Evolutionary conservation across 73 alveolate genomes (phyloP).

Genomic region (Paramecium primaurelia): DNA sequence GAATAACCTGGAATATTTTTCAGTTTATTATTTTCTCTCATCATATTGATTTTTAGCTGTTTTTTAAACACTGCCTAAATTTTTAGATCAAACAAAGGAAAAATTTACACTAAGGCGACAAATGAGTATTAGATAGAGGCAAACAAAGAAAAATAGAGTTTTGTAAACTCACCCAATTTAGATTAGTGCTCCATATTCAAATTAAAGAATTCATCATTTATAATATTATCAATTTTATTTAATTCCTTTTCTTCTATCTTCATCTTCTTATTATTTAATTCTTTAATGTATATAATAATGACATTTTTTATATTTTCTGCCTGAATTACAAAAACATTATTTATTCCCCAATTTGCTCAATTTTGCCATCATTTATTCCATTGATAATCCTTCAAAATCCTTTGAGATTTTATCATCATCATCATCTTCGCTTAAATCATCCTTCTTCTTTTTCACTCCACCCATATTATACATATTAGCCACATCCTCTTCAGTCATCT

Average conservation of each 20-base stretch:
- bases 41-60: conserved; percentile 80
- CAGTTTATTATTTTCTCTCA: conserved; percentile 90
- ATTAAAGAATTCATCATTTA: not conserved
- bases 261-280: conserved; percentile 29
- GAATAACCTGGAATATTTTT: conserved; percentile 76
- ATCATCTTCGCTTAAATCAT: not conserved
- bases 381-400: not conserved
- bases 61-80: conserved; percentile 85
- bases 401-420: not conserved
- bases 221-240: conserved; percentile 26
- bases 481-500: conserved; percentile 42
- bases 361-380: conserved; percentile 53
- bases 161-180: conserved; percentile 90
- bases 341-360: conserved; percentile 50
- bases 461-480: conserved; percentile 27
- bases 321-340: conserved; percentile 54
- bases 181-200: conserved; percentile 82
- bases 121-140: conserved; percentile 86
- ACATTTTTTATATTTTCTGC: conserved; percentile 55
- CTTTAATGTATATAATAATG: conserved; percentile 49
- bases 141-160: conserved; percentile 86
- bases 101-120: conserved; percentile 81
- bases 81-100: conserved; percentile 84
- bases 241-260: not conserved
- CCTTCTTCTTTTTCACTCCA: not conserved